Evolutionary conservation across 371 early-diverging fungal genomes (phyloP), one percentile per base, ranked within the genome.

Genomic region (Mucor sp.): DNA sequence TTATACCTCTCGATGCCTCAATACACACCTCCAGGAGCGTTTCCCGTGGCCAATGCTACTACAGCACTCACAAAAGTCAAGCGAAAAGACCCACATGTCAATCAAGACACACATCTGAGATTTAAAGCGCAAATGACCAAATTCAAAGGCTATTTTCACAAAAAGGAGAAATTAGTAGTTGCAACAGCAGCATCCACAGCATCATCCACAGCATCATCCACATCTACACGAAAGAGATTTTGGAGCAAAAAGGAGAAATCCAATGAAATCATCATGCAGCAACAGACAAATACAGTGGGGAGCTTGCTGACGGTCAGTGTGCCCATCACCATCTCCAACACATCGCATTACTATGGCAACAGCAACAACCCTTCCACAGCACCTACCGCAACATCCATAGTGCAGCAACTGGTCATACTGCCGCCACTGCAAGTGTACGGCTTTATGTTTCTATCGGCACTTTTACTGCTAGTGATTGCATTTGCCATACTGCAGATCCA

Each of bases 401-500:
- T 62, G 32, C 63, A 48, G 9, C 50, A 62, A 50, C 4, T 62
- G 14, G 50, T 50, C 25, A 28, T 62, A 33, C 11, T 62, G 25
- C 63, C 63, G 17, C 35, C 63, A 33, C 23, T 50, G 17, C 47
- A 62, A 25, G 63, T 35, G 17, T 48, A 62, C 21, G 33, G 47
- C 17, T 48, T 62, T 23, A 44, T 62, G 35, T 48, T 33, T 48
- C 25, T 62, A 9, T 15, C 50, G 23, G 50, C 30, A 6, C 25
- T 62, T 15, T 21, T 33, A 21, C 32, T 62, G 33, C 37, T 62
- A 25, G 63, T 62, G 21, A 32, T 62, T 32, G 53, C 63, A 62
- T 62, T 62, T 35, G 63, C 50, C 17, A 62, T 62, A 47, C 33
- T 62, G 12, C 50, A 62, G 25, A 33, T 62, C 17, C 63, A 62